Percentiles rank a stretch among this genome's conserved stretches.
These are phyloP conservation scores for Glycine latifolia DNA, from an alignment of 306 rosid genomes.

Conservation along the genomic window DNA sequence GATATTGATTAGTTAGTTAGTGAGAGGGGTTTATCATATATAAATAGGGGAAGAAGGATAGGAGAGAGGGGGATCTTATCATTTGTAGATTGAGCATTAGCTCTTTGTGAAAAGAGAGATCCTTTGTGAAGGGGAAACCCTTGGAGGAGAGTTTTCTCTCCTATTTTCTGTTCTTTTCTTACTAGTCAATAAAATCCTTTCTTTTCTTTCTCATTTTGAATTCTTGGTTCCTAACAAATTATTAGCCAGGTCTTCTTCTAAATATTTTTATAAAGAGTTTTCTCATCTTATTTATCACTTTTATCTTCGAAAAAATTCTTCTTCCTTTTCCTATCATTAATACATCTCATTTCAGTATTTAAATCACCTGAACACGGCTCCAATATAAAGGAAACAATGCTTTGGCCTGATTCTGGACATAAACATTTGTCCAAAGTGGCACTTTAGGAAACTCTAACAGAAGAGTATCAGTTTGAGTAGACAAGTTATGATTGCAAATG, in stretches of 20 bases:
- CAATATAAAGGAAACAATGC: conserved; percentile 93
- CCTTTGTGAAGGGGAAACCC: too few species aligned
- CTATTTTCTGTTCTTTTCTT: too few species aligned
- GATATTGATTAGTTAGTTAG: too few species aligned
- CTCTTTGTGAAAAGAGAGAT: too few species aligned
- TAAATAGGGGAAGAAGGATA: too few species aligned
- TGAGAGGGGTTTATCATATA: too few species aligned
- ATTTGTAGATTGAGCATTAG: too few species aligned
- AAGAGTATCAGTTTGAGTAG: conserved; percentile 92
- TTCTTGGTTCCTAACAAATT: neutral
- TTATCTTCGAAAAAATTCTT: neutral
- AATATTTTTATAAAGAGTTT: conserved; percentile 17
- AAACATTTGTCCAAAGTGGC: conserved; percentile 94
- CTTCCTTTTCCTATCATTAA: conserved; percentile 3
- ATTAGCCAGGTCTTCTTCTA: neutral
- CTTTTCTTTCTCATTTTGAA: too few species aligned
- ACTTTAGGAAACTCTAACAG: conserved; percentile 88
- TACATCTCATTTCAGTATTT: conserved; percentile 34
- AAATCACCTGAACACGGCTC: conserved; percentile 97
- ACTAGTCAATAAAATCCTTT: too few species aligned
- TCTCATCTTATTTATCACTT: conserved; percentile 15
- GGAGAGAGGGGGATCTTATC: too few species aligned
- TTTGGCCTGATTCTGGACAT: conserved; percentile 88
- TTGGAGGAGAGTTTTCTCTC: too few species aligned
- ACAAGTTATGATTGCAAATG: conserved; percentile 78